Evolutionary conservation across 805 yeast species (phyloP).

Genomic region (Pichia membranifaciens): DNA sequence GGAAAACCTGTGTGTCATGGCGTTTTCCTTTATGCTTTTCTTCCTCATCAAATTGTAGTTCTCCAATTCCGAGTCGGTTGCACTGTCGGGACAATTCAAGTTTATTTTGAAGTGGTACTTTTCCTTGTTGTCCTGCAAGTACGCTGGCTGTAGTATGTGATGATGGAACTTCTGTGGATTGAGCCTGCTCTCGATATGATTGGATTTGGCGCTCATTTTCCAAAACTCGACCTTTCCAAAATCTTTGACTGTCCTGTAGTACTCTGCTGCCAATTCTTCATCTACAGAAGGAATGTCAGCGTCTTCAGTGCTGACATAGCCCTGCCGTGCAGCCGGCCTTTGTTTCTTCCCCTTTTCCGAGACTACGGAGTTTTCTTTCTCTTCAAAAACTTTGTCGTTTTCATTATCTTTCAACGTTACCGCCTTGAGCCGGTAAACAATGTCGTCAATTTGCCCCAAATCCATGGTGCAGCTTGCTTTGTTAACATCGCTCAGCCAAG

Average conservation of each 20-base stretch:
- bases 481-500: background rate
- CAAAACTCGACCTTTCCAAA: constrained; percentile 10
- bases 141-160: constrained; percentile 7
- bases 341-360: too few species aligned
- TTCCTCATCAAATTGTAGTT: constrained; percentile 6
- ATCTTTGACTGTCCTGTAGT: background rate
- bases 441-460: background rate
- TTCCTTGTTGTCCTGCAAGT: background rate
- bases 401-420: too few species aligned
- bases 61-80: constrained; percentile 9
- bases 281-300: too few species aligned
- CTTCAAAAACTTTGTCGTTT: too few species aligned
- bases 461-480: background rate
- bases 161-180: constrained; percentile 20
- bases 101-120: background rate
- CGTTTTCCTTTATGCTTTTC: constrained; percentile 8
- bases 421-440: background rate
- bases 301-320: too few species aligned
- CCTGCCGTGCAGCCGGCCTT: too few species aligned
- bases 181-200: constrained; percentile 5
- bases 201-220: background rate
- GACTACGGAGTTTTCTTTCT: too few species aligned
- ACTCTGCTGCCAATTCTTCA: background rate
- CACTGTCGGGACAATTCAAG: constrained; percentile 18
- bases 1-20: constrained; percentile 13